Percentiles rank a stretch among this genome's conserved stretches.
phyloP scores from a whole-genome alignment of 495 filamentous ascomycete genomes.

The Penicillium canescens region DNA sequence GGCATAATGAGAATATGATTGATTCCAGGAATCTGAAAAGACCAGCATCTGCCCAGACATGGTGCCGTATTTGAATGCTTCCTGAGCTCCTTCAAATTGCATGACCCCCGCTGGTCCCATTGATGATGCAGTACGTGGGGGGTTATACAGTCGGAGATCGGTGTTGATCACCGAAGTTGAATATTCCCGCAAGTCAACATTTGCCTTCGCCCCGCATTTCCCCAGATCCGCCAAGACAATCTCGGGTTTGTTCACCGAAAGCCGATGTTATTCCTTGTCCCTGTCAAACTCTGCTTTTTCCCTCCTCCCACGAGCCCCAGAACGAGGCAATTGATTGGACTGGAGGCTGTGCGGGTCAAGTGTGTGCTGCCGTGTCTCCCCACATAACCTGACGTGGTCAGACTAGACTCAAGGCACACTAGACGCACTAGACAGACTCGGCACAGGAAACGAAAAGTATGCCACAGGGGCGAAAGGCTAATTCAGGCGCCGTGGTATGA shows the following conservation, averaged over 20 bases:
- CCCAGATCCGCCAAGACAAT: constrained; percentile 5
- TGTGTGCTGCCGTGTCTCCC: constrained; percentile 3
- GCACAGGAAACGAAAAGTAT: not conserved
- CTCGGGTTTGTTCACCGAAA: constrained; percentile 26
- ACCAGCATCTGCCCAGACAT: constrained; percentile 5
- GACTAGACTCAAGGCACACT: constrained; percentile 1
- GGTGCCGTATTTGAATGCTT: constrained; percentile 33
- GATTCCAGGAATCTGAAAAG: constrained; percentile 9
- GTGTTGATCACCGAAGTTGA: constrained; percentile 28
- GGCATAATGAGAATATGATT: constrained; percentile 45
- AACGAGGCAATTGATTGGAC: constrained; percentile 13
- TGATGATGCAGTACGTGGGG: constrained; percentile 5
- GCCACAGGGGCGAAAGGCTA: not conserved
- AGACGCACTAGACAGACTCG: too few relatives aligned
- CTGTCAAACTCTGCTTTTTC: constrained; percentile 1
- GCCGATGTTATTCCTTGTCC: constrained; percentile 18
- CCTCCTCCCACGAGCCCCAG: not conserved
- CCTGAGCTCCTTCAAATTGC: not conserved
- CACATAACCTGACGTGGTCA: not conserved
- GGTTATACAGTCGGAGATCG: constrained; percentile 30
- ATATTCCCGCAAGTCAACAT: not conserved
- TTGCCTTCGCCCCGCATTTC: not conserved
- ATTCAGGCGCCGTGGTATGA: constrained; percentile 1
- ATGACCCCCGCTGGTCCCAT: constrained; percentile 3
- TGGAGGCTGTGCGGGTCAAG: constrained; percentile 22